Evolutionary conservation across 345 rosid genomes (phyloP).

Genomic region (Salix caprea): DNA sequence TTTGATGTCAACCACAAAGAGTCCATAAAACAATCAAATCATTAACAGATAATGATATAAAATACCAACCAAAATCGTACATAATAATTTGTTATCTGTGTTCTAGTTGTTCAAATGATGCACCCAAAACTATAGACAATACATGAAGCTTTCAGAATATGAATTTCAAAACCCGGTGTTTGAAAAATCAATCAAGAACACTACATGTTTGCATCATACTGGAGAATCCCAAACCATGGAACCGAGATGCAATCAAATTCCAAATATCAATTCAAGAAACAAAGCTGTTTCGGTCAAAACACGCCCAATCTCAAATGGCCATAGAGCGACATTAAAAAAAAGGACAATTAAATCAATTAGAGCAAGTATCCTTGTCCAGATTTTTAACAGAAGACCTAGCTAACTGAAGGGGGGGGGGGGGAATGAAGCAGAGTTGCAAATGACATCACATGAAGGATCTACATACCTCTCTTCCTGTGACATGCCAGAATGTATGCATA

Average conservation of each 20-base stretch:
- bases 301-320: not conserved
- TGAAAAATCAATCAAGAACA: not conserved
- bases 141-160: not conserved
- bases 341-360: not conserved
- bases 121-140: not conserved
- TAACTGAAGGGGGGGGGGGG: not conserved
- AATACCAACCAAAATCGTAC: not conserved
- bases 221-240: not conserved
- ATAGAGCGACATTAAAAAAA: not conserved
- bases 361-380: not conserved
- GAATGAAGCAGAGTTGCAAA: not conserved
- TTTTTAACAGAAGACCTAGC: not conserved
- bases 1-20: not conserved
- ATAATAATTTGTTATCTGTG: not conserved
- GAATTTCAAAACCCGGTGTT: not conserved
- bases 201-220: not conserved
- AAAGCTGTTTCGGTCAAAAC: not conserved
- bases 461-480: slow-evolving; percentile 93
- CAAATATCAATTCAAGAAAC: not conserved
- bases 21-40: not conserved
- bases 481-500: slow-evolving; percentile 99
- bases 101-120: not conserved
- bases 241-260: not conserved
- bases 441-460: not conserved
- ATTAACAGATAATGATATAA: not conserved